These are phyloP conservation scores for Zea mays DNA, from an alignment of 176 grass and related monocot genomes.

Conservation along the genomic window DNA sequence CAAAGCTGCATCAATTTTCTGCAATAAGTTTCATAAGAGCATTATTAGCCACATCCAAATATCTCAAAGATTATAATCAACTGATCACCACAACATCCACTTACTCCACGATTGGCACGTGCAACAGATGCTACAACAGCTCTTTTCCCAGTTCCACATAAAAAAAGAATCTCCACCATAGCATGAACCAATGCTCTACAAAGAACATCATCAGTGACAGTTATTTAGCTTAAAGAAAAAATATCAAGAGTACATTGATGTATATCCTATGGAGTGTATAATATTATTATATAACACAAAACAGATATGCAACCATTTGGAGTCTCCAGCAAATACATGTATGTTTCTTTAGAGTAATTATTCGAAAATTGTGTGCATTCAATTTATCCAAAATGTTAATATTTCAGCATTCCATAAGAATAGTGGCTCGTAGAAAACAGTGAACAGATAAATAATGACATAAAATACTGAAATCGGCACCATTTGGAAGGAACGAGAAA, in stretches of 20 bases:
- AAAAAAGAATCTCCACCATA: slow-evolving; percentile 98
- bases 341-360: background rate
- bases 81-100: slow-evolving; percentile 45
- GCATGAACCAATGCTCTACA: slow-evolving; percentile 95
- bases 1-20: slow-evolving; percentile 64
- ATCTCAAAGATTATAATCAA: slow-evolving; percentile 43
- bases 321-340: slow-evolving; percentile 3
- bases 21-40: slow-evolving; percentile 35
- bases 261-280: background rate
- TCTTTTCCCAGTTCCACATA: slow-evolving; percentile 71
- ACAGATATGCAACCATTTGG: slow-evolving; percentile 23
- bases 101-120: slow-evolving; percentile 49
- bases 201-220: background rate
- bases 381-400: slow-evolving; percentile 20
- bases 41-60: slow-evolving; percentile 44
- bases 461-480: slow-evolving; percentile 18
- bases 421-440: background rate
- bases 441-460: slow-evolving; percentile 26
- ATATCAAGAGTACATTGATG: slow-evolving; percentile 31
- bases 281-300: slow-evolving; percentile 6
- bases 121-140: slow-evolving; percentile 66
- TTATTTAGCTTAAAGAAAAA: slow-evolving; percentile 33
- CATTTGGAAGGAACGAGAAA: slow-evolving; percentile 42
- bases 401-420: slow-evolving; percentile 8
- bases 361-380: background rate